A percentile compares a stretch with the other conserved stretches of the same genome.
Evolutionary conservation across 495 filamentous ascomycete genomes (phyloP).

Genomic region (Aspergillus wentii): DNA sequence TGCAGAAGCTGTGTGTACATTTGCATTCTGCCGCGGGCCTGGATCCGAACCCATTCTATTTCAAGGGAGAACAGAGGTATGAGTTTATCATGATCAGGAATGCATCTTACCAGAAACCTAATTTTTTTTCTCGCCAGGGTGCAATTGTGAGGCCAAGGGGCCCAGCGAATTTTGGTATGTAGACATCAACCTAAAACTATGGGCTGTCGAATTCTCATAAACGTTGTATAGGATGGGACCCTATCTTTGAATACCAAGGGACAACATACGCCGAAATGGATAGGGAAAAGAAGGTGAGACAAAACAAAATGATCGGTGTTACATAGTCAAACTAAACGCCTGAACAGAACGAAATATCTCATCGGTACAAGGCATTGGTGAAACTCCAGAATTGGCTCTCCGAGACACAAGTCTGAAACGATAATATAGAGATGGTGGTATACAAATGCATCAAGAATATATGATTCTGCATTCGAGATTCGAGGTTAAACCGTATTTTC

Average conservation of each 20-base stretch:
- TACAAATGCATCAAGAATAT: slow-evolving; percentile 4
- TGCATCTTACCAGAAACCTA: not conserved
- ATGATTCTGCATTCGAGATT: not conserved
- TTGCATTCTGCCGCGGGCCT: slow-evolving; percentile 84
- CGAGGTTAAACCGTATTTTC: slow-evolving; percentile 15
- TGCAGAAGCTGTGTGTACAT: slow-evolving; percentile 92
- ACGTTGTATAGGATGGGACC: slow-evolving; percentile 72
- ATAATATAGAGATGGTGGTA: not conserved
- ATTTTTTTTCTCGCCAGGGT: slow-evolving; percentile 30
- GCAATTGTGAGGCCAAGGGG: slow-evolving; percentile 45
- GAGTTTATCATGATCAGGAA: slow-evolving; percentile 1
- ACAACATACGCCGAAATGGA: slow-evolving; percentile 98
- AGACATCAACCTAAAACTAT: slow-evolving; percentile 1
- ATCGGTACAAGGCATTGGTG: slow-evolving; percentile 77
- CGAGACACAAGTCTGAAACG: slow-evolving; percentile 30
- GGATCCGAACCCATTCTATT: slow-evolving; percentile 83
- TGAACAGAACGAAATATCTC: slow-evolving; percentile 76
- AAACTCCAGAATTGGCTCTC: slow-evolving; percentile 84
- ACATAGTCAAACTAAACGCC: slow-evolving; percentile 11
- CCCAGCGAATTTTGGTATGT: slow-evolving; percentile 77
- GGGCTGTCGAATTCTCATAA: not conserved
- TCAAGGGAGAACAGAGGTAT: slow-evolving; percentile 70
- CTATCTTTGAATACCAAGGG: slow-evolving; percentile 92
- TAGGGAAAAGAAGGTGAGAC: slow-evolving; percentile 64
- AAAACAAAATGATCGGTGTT: too few relatives aligned